These are phyloP conservation scores for Aleurites moluccanus DNA, from an alignment of 441 rosid genomes.

Conservation along the genomic window DNA sequence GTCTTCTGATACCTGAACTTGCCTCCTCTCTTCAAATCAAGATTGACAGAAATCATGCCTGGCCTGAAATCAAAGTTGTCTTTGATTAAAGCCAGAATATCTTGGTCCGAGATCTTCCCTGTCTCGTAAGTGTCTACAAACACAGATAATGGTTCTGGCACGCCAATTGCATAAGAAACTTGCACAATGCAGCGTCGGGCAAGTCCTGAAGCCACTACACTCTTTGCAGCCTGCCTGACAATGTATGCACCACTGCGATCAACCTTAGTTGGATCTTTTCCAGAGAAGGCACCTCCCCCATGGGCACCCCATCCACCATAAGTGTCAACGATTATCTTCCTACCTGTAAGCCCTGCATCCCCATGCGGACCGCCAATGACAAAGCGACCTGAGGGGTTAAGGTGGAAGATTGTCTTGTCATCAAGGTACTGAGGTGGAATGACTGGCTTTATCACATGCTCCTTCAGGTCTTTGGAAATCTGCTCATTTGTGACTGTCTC, in stretches of 20 bases:
- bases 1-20: conserved; percentile 47
- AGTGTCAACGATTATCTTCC: conserved; percentile 64
- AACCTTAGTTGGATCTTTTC: conserved; percentile 67
- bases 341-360: conserved; percentile 64
- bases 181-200: conserved; percentile 52
- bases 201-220: conserved; percentile 51
- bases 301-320: conserved; percentile 78
- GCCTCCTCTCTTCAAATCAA: conserved; percentile 46
- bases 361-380: conserved; percentile 76
- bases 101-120: conserved; percentile 43
- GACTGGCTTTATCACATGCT: conserved; percentile 66
- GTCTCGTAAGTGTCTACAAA: conserved; percentile 48
- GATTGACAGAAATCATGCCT: conserved; percentile 50
- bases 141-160: conserved; percentile 49
- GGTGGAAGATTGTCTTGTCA: conserved; percentile 69
- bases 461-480: conserved; percentile 41
- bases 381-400: conserved; percentile 68
- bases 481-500: conserved; percentile 43
- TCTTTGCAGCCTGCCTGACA: conserved; percentile 57
- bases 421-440: conserved; percentile 60
- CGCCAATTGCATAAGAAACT: conserved; percentile 52
- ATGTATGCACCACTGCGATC: conserved; percentile 71
- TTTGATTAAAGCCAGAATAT: conserved; percentile 41
- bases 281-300: conserved; percentile 77
- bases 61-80: conserved; percentile 51